phyloP scores from a whole-genome alignment of 805 yeast species.

The Teunomyces pallodes region DNA sequence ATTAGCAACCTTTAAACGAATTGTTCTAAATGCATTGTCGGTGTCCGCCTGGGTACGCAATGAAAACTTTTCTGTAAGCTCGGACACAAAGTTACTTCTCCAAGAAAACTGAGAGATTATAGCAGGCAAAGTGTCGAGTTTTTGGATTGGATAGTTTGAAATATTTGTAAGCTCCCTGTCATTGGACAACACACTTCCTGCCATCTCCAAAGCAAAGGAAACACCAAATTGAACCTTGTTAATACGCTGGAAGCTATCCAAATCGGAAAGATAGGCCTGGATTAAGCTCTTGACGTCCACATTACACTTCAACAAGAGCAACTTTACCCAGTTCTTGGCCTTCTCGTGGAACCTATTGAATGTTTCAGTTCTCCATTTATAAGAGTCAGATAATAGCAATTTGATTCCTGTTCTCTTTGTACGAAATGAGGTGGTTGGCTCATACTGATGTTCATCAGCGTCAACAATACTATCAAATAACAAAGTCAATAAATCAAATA shows the following conservation, averaged over 20 bases:
- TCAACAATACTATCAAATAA: conserved; percentile 79
- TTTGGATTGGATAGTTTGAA: conserved; percentile 32
- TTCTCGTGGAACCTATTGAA: conserved; percentile 55
- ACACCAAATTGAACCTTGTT: conserved; percentile 66
- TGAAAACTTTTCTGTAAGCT: conserved; percentile 28
- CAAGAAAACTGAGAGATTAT: conserved; percentile 77
- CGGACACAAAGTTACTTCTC: conserved; percentile 48
- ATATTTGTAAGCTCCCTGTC: conserved; percentile 65
- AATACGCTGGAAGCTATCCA: conserved; percentile 14
- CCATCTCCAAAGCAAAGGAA: conserved; percentile 87
- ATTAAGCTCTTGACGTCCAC: conserved; percentile 77
- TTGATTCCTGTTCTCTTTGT: conserved; percentile 44
- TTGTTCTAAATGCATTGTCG: conserved; percentile 24
- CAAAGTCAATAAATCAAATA: conserved; percentile 76
- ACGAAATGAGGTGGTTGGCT: conserved; percentile 71
- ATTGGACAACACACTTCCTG: conserved; percentile 63
- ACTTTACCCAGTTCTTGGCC: conserved; percentile 66
- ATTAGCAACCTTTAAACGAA: conserved; percentile 24
- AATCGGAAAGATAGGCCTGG: conserved; percentile 65
- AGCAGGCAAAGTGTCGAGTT: conserved; percentile 61
- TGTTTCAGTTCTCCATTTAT: conserved; percentile 70
- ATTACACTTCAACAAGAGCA: conserved; percentile 55
- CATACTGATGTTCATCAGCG: conserved; percentile 79
- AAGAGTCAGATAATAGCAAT: conserved; percentile 68
- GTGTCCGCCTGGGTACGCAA: conserved; percentile 25